These are phyloP conservation scores for Thermomucor indicae-seudaticae DNA, from an alignment of 371 early-diverging fungal genomes.

Conservation along the genomic window DNA sequence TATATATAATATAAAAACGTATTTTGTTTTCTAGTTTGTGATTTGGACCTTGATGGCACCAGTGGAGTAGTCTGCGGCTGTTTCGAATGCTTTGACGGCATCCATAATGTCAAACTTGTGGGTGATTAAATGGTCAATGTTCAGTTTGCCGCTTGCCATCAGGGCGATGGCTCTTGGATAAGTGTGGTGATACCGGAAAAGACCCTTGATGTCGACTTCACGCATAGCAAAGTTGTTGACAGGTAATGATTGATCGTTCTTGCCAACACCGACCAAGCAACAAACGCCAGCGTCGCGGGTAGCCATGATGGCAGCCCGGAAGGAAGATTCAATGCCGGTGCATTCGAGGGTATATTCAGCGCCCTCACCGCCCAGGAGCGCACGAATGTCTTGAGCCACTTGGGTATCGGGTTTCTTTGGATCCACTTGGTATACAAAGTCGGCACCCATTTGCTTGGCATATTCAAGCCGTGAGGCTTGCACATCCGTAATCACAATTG, in stretches of 20 bases:
- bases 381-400: conserved; percentile 18
- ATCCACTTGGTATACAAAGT: conserved; percentile 25
- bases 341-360: conserved; percentile 28
- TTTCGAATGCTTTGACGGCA: conserved; percentile 42
- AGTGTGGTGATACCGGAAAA: conserved; percentile 42
- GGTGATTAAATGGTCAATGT: conserved; percentile 41
- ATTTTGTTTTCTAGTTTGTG: conserved; percentile 20
- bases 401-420: conserved; percentile 20
- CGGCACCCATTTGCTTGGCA: conserved; percentile 37
- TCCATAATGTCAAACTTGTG: conserved; percentile 30
- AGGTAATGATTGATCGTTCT: conserved; percentile 39
- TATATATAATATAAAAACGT: background rate
- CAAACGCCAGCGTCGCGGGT: conserved; percentile 31
- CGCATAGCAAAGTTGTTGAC: conserved; percentile 49
- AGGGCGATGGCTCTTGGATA: conserved; percentile 39
- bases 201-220: conserved; percentile 41
- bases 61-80: conserved; percentile 26
- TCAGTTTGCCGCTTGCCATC: conserved; percentile 27
- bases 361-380: conserved; percentile 23
- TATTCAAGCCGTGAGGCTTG: conserved; percentile 35
- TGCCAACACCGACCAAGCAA: conserved; percentile 42
- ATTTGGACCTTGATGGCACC: conserved; percentile 46
- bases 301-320: conserved; percentile 31
- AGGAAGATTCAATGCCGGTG: conserved; percentile 42
- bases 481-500: conserved; percentile 38